Evolutionary conservation across 2,329 filamentous ascomycete species (phyloP).

Genomic region (Lasiodiplodia sp.): DNA sequence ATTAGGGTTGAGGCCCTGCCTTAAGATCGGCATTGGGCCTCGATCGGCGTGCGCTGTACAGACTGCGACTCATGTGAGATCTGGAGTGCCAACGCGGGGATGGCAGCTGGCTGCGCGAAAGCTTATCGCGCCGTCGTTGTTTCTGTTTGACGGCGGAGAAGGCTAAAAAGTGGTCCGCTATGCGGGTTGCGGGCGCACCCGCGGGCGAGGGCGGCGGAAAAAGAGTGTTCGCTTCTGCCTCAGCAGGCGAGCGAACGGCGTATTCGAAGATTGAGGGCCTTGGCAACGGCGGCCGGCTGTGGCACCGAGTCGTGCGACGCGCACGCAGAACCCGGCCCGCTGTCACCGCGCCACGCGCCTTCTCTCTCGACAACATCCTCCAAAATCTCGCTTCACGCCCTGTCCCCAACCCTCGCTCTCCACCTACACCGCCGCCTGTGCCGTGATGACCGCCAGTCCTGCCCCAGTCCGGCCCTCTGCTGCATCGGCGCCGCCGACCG

Average conservation of each 20-base stretch:
- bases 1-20: background rate
- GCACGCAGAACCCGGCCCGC: background rate
- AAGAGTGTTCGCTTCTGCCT: background rate
- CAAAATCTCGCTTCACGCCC: background rate
- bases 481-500: no score
- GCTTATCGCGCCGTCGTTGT: slow-evolving; percentile 1
- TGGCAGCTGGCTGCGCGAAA: background rate
- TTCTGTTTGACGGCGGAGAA: background rate
- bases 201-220: background rate
- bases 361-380: background rate
- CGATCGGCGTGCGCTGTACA: background rate
- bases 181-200: slow-evolving; percentile 11
- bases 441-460: background rate
- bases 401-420: background rate
- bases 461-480: background rate
- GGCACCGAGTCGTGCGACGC: background rate
- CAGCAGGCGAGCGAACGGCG: background rate
- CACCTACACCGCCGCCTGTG: background rate
- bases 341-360: background rate
- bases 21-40: slow-evolving; percentile 8
- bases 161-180: slow-evolving; percentile 15
- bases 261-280: slow-evolving; percentile 18
- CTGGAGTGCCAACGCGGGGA: background rate
- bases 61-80: background rate
- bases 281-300: slow-evolving; percentile 1